Conservation (phyloP, 768 basidiomycete species). For the Xanthoconium purpureum region DNA sequence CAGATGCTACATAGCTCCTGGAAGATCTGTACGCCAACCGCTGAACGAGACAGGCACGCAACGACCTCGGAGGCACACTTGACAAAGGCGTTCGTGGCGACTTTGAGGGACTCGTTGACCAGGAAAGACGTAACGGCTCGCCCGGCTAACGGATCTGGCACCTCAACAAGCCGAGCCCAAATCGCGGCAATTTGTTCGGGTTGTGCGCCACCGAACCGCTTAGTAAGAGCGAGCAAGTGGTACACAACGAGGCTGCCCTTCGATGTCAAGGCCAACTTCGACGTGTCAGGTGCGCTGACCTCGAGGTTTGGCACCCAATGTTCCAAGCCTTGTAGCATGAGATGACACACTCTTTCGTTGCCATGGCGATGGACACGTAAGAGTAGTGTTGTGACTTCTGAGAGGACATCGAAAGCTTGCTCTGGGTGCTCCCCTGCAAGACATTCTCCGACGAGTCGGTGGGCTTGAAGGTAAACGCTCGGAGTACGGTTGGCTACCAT, state of each 20-base stretch:
- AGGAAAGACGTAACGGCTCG: constrained; percentile 80
- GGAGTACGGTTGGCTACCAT: constrained; percentile 68
- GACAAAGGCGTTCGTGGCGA: constrained; percentile 76
- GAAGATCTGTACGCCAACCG: constrained; percentile 68
- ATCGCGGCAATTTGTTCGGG: constrained; percentile 77
- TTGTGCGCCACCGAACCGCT: constrained; percentile 69
- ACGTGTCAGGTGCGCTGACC: constrained; percentile 44
- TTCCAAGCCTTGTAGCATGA: constrained; percentile 76
- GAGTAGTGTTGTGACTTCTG: constrained; percentile 72
- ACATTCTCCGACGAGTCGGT: constrained; percentile 71
- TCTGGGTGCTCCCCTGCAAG: constrained; percentile 75
- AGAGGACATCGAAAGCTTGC: constrained; percentile 60
- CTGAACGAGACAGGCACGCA: constrained; percentile 78
- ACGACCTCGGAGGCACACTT: constrained; percentile 77
- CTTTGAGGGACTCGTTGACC: constrained; percentile 82
- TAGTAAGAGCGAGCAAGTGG: constrained; percentile 79
- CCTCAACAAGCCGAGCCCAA: constrained; percentile 76
- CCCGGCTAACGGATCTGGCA: constrained; percentile 68
- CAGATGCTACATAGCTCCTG: constrained; percentile 83
- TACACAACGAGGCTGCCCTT: constrained; percentile 68
- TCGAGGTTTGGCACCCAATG: constrained; percentile 81
- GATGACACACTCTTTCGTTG: constrained; percentile 46
- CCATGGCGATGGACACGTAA: constrained; percentile 56
- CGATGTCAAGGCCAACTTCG: constrained; percentile 23
- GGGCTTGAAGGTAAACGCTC: constrained; percentile 77